Conservation (phyloP, 805 yeast species). For the Saturnispora halmiae region DNA sequence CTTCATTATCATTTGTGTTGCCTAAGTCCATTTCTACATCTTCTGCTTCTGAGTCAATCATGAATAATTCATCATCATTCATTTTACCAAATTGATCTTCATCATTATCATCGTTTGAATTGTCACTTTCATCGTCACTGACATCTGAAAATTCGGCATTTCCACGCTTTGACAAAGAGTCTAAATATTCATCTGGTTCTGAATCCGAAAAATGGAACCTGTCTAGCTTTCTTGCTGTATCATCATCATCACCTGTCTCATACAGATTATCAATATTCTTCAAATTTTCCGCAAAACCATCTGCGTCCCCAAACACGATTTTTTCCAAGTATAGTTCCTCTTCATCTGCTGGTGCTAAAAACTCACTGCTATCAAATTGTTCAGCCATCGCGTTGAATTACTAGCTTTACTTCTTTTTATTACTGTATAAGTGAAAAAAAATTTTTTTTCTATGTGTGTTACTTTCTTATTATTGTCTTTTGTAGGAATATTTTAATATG, state of each 20-base stretch:
- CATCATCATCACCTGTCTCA: constrained; percentile 36
- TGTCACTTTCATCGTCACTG: constrained; percentile 26
- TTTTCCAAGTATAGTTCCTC: constrained; percentile 76
- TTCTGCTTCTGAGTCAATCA: constrained; percentile 38
- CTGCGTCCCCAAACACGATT: constrained; percentile 82
- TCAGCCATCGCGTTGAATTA: constrained; percentile 1
- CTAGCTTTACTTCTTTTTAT: too few relatives aligned
- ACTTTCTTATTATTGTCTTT: neutral
- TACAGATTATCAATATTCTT: constrained; percentile 51
- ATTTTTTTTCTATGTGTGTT: neutral
- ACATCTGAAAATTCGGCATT: constrained; percentile 30
- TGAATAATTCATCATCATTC: constrained; percentile 44
- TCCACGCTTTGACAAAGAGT: constrained; percentile 37
- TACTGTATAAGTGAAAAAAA: neutral
- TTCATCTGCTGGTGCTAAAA: constrained; percentile 63
- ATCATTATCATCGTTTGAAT: constrained; percentile 27
- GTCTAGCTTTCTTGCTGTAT: constrained; percentile 19
- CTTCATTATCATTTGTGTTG: constrained; percentile 20
- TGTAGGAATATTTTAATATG: too few relatives aligned
- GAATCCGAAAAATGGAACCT: constrained; percentile 23
- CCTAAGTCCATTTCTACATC: constrained; percentile 31
- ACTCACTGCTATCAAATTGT: constrained; percentile 2
- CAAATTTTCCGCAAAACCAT: constrained; percentile 60
- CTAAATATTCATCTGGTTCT: constrained; percentile 28
- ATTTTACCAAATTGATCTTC: constrained; percentile 28